These are phyloP conservation scores for Pochonia chlamydosporia DNA, from an alignment of 2,329 filamentous ascomycete genomes.

Conservation along the genomic window DNA sequence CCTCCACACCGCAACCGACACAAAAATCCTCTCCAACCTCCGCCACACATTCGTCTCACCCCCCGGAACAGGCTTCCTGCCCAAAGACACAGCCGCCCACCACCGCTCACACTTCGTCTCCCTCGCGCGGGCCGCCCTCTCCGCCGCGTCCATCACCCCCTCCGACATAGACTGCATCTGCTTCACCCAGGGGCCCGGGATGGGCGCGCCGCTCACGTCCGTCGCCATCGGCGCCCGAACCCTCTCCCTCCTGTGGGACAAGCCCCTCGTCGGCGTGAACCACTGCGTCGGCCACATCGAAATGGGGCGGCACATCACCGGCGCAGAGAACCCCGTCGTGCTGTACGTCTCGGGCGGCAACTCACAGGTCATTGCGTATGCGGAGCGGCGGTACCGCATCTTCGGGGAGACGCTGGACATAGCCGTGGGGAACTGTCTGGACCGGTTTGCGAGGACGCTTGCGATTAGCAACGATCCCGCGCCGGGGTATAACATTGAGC, in stretches of 20 bases:
- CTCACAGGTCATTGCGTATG: constrained; percentile 96
- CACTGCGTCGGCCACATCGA: constrained; percentile 98
- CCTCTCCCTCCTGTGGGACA: constrained; percentile 75
- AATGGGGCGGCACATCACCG: constrained; percentile 92
- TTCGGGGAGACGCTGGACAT: constrained; percentile 98
- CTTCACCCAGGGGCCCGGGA: constrained; percentile 92
- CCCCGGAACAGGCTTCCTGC: constrained; percentile 88
- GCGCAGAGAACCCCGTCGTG: constrained; percentile 85
- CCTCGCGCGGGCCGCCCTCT: constrained; percentile 74
- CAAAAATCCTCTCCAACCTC: constrained; percentile 80
- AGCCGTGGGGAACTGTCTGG: constrained; percentile 94
- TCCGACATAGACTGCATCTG: constrained; percentile 83
- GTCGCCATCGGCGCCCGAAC: constrained; percentile 83
- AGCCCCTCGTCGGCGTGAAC: constrained; percentile 90
- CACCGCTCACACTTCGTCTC: constrained; percentile 80
- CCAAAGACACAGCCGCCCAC: constrained; percentile 91
- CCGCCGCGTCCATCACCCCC: constrained; percentile 56
- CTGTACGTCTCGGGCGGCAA: constrained; percentile 95
- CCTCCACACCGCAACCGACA: constrained; percentile 56
- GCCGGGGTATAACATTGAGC: constrained; percentile 96
- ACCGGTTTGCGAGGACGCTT: constrained; percentile 88
- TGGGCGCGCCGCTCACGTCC: constrained; percentile 87
- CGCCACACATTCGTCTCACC: constrained; percentile 91
- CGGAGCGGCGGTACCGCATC: constrained; percentile 89
- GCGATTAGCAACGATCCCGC: constrained; percentile 93